Evolutionary conservation across 1,284 basidiomycete genomes (phyloP).

Genomic region (Erythrobasidium hasegawianum): DNA sequence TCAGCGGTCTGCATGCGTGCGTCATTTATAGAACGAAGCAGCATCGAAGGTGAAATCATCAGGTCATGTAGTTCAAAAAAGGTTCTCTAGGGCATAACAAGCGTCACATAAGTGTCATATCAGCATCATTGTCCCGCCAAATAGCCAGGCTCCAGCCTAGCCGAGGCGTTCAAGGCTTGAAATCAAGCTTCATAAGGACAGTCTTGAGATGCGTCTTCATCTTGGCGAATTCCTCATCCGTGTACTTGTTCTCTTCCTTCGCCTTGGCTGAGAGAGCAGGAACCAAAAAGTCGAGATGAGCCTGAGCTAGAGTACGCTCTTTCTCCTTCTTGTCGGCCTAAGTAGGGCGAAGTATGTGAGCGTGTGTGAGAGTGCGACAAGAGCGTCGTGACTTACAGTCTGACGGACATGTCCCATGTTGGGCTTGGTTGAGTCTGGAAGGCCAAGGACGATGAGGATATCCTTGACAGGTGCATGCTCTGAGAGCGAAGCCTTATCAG

Average conservation of each 20-base stretch:
- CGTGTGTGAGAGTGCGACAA: no score
- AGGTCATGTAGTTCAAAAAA: no score
- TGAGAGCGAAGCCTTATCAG: not conserved
- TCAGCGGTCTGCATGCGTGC: no score
- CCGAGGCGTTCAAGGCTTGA: slow-evolving; percentile 1
- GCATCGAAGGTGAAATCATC: no score
- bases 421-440: not conserved
- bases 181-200: not conserved
- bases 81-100: no score
- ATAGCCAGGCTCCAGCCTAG: no score
- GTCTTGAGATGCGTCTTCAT: not conserved
- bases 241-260: not conserved
- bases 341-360: no score
- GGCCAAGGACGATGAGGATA: not conserved
- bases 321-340: slow-evolving; percentile 2
- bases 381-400: slow-evolving; percentile 1
- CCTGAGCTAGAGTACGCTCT: not conserved
- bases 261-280: not conserved
- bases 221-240: not conserved
- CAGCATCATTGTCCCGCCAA: no score
- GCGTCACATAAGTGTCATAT: no score
- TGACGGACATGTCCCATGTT: not conserved
- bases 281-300: not conserved
- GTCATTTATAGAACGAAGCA: no score
- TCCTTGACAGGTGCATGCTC: not conserved